Evolutionary conservation across 2,329 filamentous ascomycete species (phyloP), one percentile per base, ranked within the genome.

Genomic region (Trichophyton benhamiae): DNA sequence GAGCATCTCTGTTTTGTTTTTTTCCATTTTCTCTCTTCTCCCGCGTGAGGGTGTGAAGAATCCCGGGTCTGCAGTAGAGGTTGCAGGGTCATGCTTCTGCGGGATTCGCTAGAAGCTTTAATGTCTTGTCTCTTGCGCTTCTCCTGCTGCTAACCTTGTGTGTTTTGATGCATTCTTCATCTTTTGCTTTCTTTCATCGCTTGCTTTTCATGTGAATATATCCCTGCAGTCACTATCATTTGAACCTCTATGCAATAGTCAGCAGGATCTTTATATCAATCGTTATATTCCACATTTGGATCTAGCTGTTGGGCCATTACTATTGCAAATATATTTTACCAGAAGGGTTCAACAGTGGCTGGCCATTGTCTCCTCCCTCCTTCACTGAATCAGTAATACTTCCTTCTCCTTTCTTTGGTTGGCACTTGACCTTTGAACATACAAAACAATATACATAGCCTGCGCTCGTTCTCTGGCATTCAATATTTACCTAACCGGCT

Each of bases 181-280:
- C 64, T 62, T 66, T 64, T 52, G 27, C 59, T 44, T 59, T 57
- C 57, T 58, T 64, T 63, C 66, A 60, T 64, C 33, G 4, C 33
- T 38, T 38, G 33, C 65, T 62, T 25, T 59, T 33, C 44, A 49
- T 48, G 30, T 59, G 58, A 59, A 59, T 22, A 49, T 15, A 55
- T 15, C 52, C 25, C 33, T 36, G 15, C 8, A 8, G 55, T 42
- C 55, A 42, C 22, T 13, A 17, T 36, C 22, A n/a, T 57, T 57
- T 57, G 22, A 20, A 36, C 17, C n/a, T 22, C 22, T 27, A 36
- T 27, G 36, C 15, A 41, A 11, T 9, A 11, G 17, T 58, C 36
- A 30, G 41, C 15, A 6, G 55, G 20, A 42, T 41, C 30, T 44
- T 27, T 58, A 58, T 44, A 41, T 44, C 55, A 58, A 44, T 44